Conservation (phyloP, 495 filamentous ascomycete genomes). For the Aspergillus egyptiacus region DNA sequence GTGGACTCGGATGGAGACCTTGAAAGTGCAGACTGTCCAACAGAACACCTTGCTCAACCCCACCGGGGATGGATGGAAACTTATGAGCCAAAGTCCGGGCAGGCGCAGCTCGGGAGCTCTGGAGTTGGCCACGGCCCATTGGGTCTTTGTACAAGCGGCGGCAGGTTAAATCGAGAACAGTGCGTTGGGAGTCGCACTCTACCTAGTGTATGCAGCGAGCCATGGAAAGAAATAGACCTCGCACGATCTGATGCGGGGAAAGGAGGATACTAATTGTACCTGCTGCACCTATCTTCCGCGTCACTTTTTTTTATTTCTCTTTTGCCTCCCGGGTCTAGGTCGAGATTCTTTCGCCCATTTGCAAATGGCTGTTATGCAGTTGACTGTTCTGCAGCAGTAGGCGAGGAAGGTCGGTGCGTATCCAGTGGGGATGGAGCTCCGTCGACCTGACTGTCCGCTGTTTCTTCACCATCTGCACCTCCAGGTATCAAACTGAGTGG, state of each 20-base stretch:
- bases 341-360: neutral
- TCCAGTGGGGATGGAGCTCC: too few species aligned
- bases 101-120: neutral
- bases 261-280: neutral
- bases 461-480: neutral
- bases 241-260: conserved; percentile 3
- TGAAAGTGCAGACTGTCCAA: too few species aligned
- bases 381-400: neutral
- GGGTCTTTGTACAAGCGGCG: neutral
- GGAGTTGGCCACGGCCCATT: too few species aligned
- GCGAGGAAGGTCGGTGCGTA: too few species aligned
- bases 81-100: too few species aligned
- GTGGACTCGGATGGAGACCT: too few species aligned
- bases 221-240: conserved; percentile 2
- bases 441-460: too few species aligned
- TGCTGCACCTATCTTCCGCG: neutral
- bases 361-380: neutral
- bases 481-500: neutral
- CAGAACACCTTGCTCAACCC: too few species aligned
- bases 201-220: conserved; percentile 1
- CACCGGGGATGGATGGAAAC: too few species aligned
- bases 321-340: neutral
- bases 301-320: neutral
- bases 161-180: neutral
- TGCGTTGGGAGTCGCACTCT: conserved; percentile 2